phyloP scores from a whole-genome alignment of 1,284 basidiomycete genomes.

The Pseudozyma pruni region DNA sequence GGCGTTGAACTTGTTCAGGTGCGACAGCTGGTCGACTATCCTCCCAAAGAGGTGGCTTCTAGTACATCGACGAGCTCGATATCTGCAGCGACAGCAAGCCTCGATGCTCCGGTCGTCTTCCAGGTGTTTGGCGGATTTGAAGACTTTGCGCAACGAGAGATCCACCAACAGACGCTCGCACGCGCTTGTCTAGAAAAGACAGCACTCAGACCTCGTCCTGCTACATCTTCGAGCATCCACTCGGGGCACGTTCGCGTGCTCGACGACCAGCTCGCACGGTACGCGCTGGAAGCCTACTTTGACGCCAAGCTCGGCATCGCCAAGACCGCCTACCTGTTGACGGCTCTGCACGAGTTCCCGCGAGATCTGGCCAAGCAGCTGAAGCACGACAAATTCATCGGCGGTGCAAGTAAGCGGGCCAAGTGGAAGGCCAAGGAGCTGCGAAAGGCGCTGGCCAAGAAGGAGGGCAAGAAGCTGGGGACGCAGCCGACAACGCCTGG shows the following conservation, averaged over 20 bases:
- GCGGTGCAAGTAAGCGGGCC: slow-evolving; percentile 37
- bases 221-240: slow-evolving; percentile 47
- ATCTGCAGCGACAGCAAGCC: background rate
- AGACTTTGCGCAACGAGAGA: slow-evolving; percentile 59
- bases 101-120: slow-evolving; percentile 25
- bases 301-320: slow-evolving; percentile 37
- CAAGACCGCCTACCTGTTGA: slow-evolving; percentile 37
- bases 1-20: slow-evolving; percentile 26
- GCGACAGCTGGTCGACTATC: slow-evolving; percentile 28
- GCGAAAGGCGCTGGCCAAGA: slow-evolving; percentile 31
- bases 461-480: slow-evolving; percentile 30
- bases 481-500: slow-evolving; percentile 38
- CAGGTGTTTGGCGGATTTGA: slow-evolving; percentile 55
- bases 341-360: slow-evolving; percentile 26
- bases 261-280: slow-evolving; percentile 7
- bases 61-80: slow-evolving; percentile 1
- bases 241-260: slow-evolving; percentile 41
- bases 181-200: background rate
- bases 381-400: slow-evolving; percentile 44
- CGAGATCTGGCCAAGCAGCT: slow-evolving; percentile 31
- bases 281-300: slow-evolving; percentile 23
- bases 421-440: slow-evolving; percentile 41
- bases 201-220: background rate
- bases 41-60: slow-evolving; percentile 2
- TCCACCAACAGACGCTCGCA: slow-evolving; percentile 36